Evolutionary conservation across 2,329 filamentous ascomycete genomes (phyloP), one percentile per base, ranked within the genome.

Genomic region (Juglanconis oblonga): DNA sequence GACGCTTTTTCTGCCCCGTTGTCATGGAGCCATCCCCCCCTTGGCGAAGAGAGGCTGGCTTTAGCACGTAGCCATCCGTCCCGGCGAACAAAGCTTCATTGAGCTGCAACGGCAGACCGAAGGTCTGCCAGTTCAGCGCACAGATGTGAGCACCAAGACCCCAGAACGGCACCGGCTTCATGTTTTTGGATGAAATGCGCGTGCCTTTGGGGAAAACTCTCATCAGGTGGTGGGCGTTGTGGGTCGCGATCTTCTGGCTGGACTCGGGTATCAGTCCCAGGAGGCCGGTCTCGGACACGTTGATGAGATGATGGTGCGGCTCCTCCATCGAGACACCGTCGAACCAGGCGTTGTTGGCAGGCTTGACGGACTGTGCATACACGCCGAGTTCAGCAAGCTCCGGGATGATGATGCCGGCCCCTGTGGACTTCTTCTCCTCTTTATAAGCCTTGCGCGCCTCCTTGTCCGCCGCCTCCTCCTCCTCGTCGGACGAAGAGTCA

Each of bases 351-450:
- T 86, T 83, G 71, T 89, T 81, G 57, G 74, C 73, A 0, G 87
- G 87, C 68, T 90, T 90, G 58, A 89, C 85, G 0, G 85, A 87
- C 68, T 90, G 87, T 0, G 87, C 87, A 64, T 89, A 90, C 2
- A 90, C 85, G 3, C 87, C 87, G 0, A 90, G 76, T 47, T 81
- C 82, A 1, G 85, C 85, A 1, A 90, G 79, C 65, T 88, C 86
- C 0, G 87, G 85, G 29, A 89, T 77, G 65, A 90, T 88, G 58
- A 77, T 68, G 6, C 75, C 74, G 31, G 54, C 3, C 76, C 69
- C 0, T 76, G 74, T 0, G 1, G 78, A 70, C 67, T 82, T 81
- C 66, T 81, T 82, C 68, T 82, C 79, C 10, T 73, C 74, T 57
- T 80, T 79, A 72, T 88, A 88, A 17, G 77, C 75, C 57, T 79